Percentiles rank a stretch among this genome's conserved stretches.
Evolutionary conservation across 176 grass and related monocot species (phyloP).

Genomic region (Triticum urartu): DNA sequence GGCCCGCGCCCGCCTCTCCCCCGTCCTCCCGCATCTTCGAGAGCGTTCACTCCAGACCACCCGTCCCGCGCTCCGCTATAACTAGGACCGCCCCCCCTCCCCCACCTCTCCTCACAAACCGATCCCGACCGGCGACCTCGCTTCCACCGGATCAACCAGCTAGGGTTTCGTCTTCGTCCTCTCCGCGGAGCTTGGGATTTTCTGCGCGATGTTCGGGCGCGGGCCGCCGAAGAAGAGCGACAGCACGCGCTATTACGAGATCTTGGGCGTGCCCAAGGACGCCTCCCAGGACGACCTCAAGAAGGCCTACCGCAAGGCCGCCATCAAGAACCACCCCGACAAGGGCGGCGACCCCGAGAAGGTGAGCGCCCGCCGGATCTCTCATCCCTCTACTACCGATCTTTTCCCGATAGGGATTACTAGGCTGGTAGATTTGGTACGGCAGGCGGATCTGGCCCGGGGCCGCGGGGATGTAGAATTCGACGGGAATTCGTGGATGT

Average conservation of each 20-base stretch:
- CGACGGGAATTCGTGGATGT: too few relatives aligned
- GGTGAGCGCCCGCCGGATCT: constrained; percentile 29
- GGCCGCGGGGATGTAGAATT: not conserved
- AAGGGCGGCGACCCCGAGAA: constrained; percentile 93
- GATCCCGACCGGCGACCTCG: not conserved
- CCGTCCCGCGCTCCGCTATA: constrained; percentile 33
- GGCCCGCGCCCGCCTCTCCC: not conserved
- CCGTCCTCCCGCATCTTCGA: constrained; percentile 32
- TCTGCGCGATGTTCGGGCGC: constrained; percentile 61
- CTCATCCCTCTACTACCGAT: not conserved
- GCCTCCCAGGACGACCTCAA: constrained; percentile 72
- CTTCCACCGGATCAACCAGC: constrained; percentile 14
- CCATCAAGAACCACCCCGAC: constrained; percentile 96
- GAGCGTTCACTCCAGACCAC: constrained; percentile 46
- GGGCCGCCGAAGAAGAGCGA: constrained; percentile 80
- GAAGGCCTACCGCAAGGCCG: constrained; percentile 93
- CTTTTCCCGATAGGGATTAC: not conserved
- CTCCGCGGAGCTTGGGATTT: not conserved
- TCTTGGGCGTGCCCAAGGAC: constrained; percentile 70
- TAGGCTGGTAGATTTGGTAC: not conserved
- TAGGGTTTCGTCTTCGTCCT: constrained; percentile 18
- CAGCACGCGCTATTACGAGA: constrained; percentile 84
- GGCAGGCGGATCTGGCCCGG: not conserved
- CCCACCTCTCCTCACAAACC: constrained; percentile 15
- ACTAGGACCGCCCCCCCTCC: not conserved